phyloP scores from a whole-genome alignment of 176 grass and related monocot species.

The Cocos nucifera region DNA sequence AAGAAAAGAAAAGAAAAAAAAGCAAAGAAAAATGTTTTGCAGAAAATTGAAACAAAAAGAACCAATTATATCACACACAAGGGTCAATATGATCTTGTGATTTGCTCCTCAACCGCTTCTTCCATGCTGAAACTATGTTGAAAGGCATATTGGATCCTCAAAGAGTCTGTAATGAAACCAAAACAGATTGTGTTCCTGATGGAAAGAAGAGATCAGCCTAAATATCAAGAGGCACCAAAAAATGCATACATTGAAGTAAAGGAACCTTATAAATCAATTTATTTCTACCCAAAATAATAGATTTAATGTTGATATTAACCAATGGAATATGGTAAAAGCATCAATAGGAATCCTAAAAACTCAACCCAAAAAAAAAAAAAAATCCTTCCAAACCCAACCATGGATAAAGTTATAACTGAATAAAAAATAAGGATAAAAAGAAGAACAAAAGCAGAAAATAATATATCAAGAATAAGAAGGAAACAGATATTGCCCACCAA shows the following conservation, averaged over 20 bases:
- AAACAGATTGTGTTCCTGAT: slow-evolving; percentile 19
- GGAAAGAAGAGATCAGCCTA: not conserved
- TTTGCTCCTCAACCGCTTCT: slow-evolving; percentile 84
- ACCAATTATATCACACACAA: slow-evolving; percentile 44
- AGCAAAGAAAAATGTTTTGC: too few relatives aligned
- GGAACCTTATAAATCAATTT: too few relatives aligned
- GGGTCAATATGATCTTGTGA: slow-evolving; percentile 80
- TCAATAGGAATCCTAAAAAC: slow-evolving; percentile 8
- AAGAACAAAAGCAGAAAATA: not conserved
- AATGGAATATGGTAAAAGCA: slow-evolving; percentile 9
- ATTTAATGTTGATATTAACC: slow-evolving; percentile 6
- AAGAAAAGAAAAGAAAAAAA: too few relatives aligned
- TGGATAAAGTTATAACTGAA: not conserved
- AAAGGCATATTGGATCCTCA: slow-evolving; percentile 50
- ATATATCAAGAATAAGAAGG: too few relatives aligned
- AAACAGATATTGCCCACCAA: too few relatives aligned
- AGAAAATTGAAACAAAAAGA: not conserved
- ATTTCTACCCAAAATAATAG: not conserved
- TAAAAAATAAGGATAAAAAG: slow-evolving; percentile 2
- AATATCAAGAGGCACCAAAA: too few relatives aligned
- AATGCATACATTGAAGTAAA: too few relatives aligned
- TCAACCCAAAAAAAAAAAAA: not conserved
- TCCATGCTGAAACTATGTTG: slow-evolving; percentile 94
- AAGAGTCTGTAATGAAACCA: not conserved
- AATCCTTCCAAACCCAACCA: slow-evolving; percentile 10